Percentiles rank a stretch among this genome's conserved stretches.
These are phyloP conservation scores for Dinochytrium kinnereticum DNA, from an alignment of 371 early-diverging fungal genomes.

Conservation along the genomic window DNA sequence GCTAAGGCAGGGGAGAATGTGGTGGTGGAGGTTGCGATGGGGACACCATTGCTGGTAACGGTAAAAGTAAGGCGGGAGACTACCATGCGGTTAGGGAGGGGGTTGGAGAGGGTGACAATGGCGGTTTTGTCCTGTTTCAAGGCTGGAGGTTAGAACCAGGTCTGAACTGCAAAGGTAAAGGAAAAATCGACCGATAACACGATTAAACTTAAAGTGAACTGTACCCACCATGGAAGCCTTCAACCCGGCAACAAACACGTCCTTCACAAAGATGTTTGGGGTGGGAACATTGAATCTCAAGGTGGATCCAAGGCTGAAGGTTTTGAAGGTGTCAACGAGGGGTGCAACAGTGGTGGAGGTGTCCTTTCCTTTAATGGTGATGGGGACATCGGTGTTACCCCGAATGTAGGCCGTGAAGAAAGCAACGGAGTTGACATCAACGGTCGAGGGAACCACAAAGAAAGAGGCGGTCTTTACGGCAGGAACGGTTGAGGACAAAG, in stretches of 20 bases:
- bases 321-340: background rate
- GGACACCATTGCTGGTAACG: background rate
- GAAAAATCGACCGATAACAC: too few species aligned
- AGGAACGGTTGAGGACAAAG: background rate
- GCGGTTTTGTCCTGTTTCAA: background rate
- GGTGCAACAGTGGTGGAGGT: background rate
- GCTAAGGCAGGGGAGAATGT: too few species aligned
- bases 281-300: background rate
- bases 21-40: background rate
- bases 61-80: background rate
- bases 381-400: background rate
- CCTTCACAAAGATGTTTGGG: background rate
- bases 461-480: background rate
- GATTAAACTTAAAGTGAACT: background rate
- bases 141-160: background rate
- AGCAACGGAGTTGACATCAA: background rate
- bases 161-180: background rate
- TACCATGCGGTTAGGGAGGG: background rate
- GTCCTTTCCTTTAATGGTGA: background rate
- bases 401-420: background rate
- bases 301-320: background rate
- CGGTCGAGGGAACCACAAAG: background rate
- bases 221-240: background rate
- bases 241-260: background rate
- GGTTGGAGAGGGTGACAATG: background rate